phyloP scores from a whole-genome alignment of 2,329 filamentous ascomycete species.

The Raffaelea arxii region DNA sequence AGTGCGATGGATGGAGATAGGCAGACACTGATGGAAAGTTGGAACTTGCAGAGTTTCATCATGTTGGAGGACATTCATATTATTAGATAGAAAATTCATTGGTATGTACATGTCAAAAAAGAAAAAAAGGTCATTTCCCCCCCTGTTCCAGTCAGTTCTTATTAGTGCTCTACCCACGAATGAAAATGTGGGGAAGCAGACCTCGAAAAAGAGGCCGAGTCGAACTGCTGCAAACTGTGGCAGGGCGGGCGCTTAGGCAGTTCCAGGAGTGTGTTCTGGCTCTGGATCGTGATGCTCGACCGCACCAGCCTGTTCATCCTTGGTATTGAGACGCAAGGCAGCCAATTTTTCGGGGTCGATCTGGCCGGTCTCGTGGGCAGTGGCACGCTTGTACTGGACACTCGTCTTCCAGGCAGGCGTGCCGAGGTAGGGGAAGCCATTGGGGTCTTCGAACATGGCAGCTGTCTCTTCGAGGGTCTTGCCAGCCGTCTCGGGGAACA shows the following conservation, averaged over 20 bases:
- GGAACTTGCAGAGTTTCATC: too few species aligned
- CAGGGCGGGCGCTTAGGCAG: too few species aligned
- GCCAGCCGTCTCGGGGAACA: conserved; percentile 26
- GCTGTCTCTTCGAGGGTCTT: conserved; percentile 24
- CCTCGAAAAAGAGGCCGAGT: too few species aligned
- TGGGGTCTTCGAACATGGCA: conserved; percentile 25
- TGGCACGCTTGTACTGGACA: conserved; percentile 23
- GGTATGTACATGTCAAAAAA: too few species aligned
- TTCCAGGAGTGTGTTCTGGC: neutral
- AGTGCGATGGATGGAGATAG: too few species aligned
- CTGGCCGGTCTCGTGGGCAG: conserved; percentile 23
- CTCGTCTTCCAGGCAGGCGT: conserved; percentile 32
- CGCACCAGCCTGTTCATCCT: conserved; percentile 5
- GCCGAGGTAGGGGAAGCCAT: conserved; percentile 27
- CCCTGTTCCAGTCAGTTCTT: too few species aligned
- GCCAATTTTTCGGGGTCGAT: conserved; percentile 24
- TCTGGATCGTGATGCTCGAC: neutral
- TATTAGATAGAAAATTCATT: too few species aligned
- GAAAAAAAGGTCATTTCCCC: too few species aligned
- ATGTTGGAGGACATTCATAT: too few species aligned
- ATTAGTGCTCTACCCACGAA: neutral
- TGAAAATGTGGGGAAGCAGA: neutral
- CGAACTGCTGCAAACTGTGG: too few species aligned
- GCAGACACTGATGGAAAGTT: too few species aligned
- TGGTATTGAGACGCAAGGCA: conserved; percentile 12